These are phyloP conservation scores for Metschnikowia koreensis DNA, from an alignment of 805 yeast genomes.

Conservation along the genomic window DNA sequence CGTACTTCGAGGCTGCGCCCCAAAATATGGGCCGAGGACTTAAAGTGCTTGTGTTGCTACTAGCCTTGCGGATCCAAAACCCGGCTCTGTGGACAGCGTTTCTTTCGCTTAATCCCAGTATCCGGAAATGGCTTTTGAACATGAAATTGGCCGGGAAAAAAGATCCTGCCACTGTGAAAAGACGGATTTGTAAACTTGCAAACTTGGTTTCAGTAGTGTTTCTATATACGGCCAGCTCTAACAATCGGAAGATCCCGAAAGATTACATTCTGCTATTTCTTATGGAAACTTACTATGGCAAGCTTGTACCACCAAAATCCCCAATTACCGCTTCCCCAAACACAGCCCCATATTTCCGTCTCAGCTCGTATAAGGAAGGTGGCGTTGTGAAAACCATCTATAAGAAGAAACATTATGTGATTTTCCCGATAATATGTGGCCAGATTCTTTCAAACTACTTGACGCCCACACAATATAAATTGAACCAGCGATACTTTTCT, in stretches of 20 bases:
- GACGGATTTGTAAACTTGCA: constrained; percentile 21
- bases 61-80: constrained; percentile 24
- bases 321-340: constrained; percentile 29
- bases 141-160: constrained; percentile 1
- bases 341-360: constrained; percentile 25
- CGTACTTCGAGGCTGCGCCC: constrained; percentile 11
- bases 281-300: constrained; percentile 30
- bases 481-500: constrained; percentile 37
- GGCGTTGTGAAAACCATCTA: constrained; percentile 24
- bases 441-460: constrained; percentile 41
- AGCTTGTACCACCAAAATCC: constrained; percentile 34
- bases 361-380: constrained; percentile 20
- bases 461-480: constrained; percentile 36
- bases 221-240: constrained; percentile 27
- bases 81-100: constrained; percentile 31
- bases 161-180: constrained; percentile 14
- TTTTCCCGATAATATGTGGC: constrained; percentile 37
- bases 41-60: constrained; percentile 28
- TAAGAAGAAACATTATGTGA: constrained; percentile 29
- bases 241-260: constrained; percentile 30
- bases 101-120: constrained; percentile 31
- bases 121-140: constrained; percentile 16
- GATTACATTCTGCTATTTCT: constrained; percentile 38
- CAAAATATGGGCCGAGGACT: constrained; percentile 19
- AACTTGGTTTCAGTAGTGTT: constrained; percentile 25